Evolutionary conservation across 257 asterid genomes (phyloP), one percentile per base, ranked within the genome.

Genomic region (Capsicum baccatum): DNA sequence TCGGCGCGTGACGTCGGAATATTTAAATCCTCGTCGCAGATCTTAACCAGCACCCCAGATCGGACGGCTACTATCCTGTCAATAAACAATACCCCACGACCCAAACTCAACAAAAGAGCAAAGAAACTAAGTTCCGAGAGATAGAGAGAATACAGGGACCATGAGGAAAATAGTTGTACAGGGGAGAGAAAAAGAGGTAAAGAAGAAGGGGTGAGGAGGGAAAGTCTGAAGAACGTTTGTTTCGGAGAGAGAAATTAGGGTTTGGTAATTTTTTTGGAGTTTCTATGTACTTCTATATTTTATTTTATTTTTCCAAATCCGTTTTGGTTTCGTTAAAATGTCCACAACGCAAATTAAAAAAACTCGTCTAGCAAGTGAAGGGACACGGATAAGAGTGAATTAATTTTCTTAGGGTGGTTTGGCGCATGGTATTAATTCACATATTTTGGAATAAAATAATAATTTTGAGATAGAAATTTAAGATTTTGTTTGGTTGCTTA

Each of bases 251-350:
- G 85, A 79, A 55, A 85, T 74, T 89, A 91, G 90, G 90, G 89
- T 88, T 90, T 88, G 91, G 87, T 84, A 62, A 64, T n/a, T 11
- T 33, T 33, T 80, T 71, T 56, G 87, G 91, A 91, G 90, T 84
- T 83, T 88, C 88, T 90, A 83, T 81, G 93, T 90, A 90, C 88
- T 90, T 91, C 82, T 89, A 84, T 83, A 81, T 67, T 33, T 67
- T 33, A 26, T 59, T 70, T 83, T 73, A 6, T 60, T 60, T 79
- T 44, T 63, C 59, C 87, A 50, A 66, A 33, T 68, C 14, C 68
- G 1, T 19, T 81, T 81, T 21, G 57, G 54, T 59, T 59, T 59
- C 33, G 11, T 7, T 1, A 8, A 59, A 39, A 52, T 74, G 9
- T 71, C 9, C 10, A 17, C 2, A 70, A 5, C 1, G 6, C 44